Percentiles rank a stretch among this genome's conserved stretches.
phyloP scores from a whole-genome alignment of 2,329 filamentous ascomycete species.

The Calonectria henricotiae region DNA sequence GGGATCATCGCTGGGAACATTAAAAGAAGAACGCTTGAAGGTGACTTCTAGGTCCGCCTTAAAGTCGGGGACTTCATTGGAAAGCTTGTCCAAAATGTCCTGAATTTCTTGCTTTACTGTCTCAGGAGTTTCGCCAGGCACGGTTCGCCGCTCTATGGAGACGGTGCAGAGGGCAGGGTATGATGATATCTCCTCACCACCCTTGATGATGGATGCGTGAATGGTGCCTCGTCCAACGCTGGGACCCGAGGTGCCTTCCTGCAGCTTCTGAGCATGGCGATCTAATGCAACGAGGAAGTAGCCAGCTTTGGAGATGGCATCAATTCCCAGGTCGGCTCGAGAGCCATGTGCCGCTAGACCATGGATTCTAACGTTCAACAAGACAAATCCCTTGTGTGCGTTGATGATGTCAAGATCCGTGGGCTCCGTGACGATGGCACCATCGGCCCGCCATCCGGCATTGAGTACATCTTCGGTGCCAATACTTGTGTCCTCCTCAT shows the following conservation, averaged over 20 bases:
- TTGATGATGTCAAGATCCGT: slow-evolving; percentile 62
- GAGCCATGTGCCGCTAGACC: slow-evolving; percentile 64
- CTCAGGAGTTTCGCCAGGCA: slow-evolving; percentile 62
- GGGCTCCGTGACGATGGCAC: slow-evolving; percentile 67
- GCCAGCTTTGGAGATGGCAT: slow-evolving; percentile 67
- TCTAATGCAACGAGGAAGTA: slow-evolving; percentile 66
- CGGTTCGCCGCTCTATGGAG: slow-evolving; percentile 66
- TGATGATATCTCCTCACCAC: slow-evolving; percentile 68
- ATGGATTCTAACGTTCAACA: slow-evolving; percentile 62
- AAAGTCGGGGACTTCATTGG: slow-evolving; percentile 58
- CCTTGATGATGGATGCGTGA: slow-evolving; percentile 66
- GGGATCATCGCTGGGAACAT: slow-evolving; percentile 60
- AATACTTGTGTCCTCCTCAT: slow-evolving; percentile 68
- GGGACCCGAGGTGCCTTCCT: slow-evolving; percentile 51
- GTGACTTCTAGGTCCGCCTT: slow-evolving; percentile 60
- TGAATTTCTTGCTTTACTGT: slow-evolving; percentile 59
- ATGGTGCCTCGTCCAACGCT: slow-evolving; percentile 60
- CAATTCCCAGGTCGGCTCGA: slow-evolving; percentile 62
- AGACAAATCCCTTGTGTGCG: slow-evolving; percentile 69
- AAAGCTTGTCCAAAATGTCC: slow-evolving; percentile 57
- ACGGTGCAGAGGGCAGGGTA: slow-evolving; percentile 68
- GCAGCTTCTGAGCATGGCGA: slow-evolving; percentile 58
- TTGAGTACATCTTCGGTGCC: slow-evolving; percentile 68
- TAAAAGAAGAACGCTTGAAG: slow-evolving; percentile 62
- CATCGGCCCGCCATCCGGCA: slow-evolving; percentile 70